Evolutionary conservation across 768 basidiomycete genomes (phyloP), one percentile per base, ranked within the genome.

Genomic region (Boletales sp.): DNA sequence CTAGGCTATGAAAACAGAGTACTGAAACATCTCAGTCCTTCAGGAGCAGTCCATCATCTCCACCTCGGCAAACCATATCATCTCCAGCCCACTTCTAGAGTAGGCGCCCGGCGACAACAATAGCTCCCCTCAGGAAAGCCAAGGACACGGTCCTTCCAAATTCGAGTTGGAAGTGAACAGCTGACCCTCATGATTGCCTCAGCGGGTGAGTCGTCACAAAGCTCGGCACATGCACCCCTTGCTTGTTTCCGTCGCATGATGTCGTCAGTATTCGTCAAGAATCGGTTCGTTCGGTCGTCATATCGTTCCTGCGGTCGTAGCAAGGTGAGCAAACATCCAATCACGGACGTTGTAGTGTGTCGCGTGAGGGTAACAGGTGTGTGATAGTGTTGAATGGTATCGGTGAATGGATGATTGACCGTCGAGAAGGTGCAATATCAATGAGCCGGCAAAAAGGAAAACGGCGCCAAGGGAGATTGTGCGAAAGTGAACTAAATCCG

Each of bases 241-340:
- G 61, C 55, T 55, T 55, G 40, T 55, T 24, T 64, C 65, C 53
- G 53, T 67, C 48, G 65, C 43, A 45, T 62, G 62, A 60, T 49
- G 55, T 68, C 62, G 54, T 69, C 43, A 65, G 31, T 51, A 58
- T 68, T 69, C 65, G 63, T 69, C 69, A 65, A 70, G 67, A 71
- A 69, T 67, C 50, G 43, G 47, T 63, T 69, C 65, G 55, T 54
- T 67, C 58, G 54, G 56, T 69, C 65, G 60, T 69, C 40, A 56
- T 49, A 32, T 69, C 62, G 61, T 63, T 54, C 63, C 61, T 64
- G 66, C 58, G 58, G 55, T 66, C 57, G 58, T 69, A 46, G 55
- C 63, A 62, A 66, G 60, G 57, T 57, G 53, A 51, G 45, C 48
- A 60, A 39, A 63, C 47, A 55, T 51, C 54, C 52, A 50, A 43